Base-by-base conservation (phyloP, 495 filamentous ascomycete genomes). In the Physcia stellaris region DNA sequence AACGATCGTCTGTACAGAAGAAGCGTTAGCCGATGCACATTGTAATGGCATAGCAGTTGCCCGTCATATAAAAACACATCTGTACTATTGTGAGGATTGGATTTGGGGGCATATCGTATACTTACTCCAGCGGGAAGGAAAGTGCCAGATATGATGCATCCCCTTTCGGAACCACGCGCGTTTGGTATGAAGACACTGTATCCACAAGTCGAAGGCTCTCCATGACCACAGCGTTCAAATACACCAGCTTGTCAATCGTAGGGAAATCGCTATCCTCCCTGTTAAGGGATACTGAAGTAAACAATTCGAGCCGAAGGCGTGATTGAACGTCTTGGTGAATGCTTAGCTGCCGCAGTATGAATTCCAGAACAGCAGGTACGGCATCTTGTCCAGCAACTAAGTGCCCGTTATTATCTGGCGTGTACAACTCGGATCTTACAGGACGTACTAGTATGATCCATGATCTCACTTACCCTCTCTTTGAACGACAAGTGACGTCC, bases 151-250 rank as follows among this genome's bases (percentile, higher is more conserved):
- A 48, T 23, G 13, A 27, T 24, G 26, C 41, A 48, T 10, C 46
- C 24, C 41, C 46, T 12, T 36, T 33, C 2, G 46, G 46, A 13
- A 48, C 46, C 10, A 45, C 32, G 4, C 46, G 37, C 6, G 46
- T 40, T 24, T 48, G 46, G 21, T 48, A 48, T 11, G 37, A 40
- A 17, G 22, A 24, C 11, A 48, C 41, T 4, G 46, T 44, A 19
- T 48, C 32, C 21, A 48, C 34, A 5, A 28, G 34, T 12, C 46
- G 46, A 29, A 48, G 38, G 13, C 23, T 22, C 22, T 48, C 41
- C 41, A 40, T 36, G 7, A 48, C 32, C n/a, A 79, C 62, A 11
- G 75, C 75, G 40, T 71, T 61, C 18, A 80, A 65, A 45, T 75
- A 79, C 7, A 63, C 63, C 29, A 79, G 54, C 18, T 51, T 49